A percentile compares a stretch with the other conserved stretches of the same genome.
Evolutionary conservation across 257 asterid genomes (phyloP).

Genomic region (Vinca minor): DNA sequence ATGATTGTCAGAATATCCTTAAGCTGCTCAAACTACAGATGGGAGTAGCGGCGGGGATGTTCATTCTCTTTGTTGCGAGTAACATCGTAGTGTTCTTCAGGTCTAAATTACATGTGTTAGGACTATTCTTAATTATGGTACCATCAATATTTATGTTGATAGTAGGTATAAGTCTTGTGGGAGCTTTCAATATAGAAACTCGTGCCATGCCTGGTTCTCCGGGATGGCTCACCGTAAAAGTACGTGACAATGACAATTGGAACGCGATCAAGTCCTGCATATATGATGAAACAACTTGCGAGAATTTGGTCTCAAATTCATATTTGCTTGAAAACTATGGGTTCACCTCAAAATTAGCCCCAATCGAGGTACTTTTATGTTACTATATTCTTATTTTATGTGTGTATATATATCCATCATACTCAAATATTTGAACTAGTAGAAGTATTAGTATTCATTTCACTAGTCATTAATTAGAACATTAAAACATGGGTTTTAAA

Average conservation of each 20-base stretch:
- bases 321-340: slow-evolving; percentile 18
- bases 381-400: too few species aligned
- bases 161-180: slow-evolving; percentile 29
- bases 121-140: slow-evolving; percentile 19
- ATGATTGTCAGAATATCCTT: slow-evolving; percentile 30
- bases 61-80: slow-evolving; percentile 22
- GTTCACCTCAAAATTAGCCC: slow-evolving; percentile 16
- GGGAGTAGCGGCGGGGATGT: slow-evolving; percentile 21
- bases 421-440: too few species aligned
- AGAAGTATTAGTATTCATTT: too few species aligned
- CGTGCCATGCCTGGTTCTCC: slow-evolving; percentile 27
- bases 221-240: slow-evolving; percentile 24
- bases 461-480: too few species aligned
- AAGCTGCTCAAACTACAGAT: slow-evolving; percentile 21
- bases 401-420: too few species aligned
- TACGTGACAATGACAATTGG: slow-evolving; percentile 22
- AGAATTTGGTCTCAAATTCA: slow-evolving; percentile 20
- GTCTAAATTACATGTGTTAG: slow-evolving; percentile 13
- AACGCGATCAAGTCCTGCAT: slow-evolving; percentile 29
- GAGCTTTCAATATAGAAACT: slow-evolving; percentile 25
- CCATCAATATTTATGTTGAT: slow-evolving; percentile 22
- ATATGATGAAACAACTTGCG: slow-evolving; percentile 23
- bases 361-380: slow-evolving; percentile 19
- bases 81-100: slow-evolving; percentile 18
- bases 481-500: too few species aligned